A percentile compares a stretch with the other conserved stretches of the same genome.
Conservation (phyloP, 176 grass and related monocot genomes). For the Pharus latifolius region DNA sequence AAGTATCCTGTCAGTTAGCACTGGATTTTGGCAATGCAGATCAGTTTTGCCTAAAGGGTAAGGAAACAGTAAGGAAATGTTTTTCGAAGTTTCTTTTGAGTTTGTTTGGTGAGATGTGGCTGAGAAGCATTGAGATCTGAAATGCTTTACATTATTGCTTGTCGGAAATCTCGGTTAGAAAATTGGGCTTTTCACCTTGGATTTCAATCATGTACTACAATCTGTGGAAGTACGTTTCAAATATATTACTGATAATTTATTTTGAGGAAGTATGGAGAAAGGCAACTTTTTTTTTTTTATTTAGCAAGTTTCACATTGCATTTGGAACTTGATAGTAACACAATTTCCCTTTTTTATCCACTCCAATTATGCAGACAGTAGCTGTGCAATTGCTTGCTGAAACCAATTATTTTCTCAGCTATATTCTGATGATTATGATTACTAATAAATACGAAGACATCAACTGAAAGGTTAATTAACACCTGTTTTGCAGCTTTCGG, state of each 20-base stretch:
- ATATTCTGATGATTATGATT: neutral
- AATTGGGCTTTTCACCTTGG: neutral
- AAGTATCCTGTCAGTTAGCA: neutral
- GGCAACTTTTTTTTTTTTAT: neutral
- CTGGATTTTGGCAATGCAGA: neutral
- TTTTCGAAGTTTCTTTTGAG: neutral
- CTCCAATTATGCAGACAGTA: neutral
- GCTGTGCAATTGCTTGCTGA: neutral
- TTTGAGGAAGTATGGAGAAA: neutral
- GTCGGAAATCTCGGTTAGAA: neutral
- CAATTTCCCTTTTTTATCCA: neutral
- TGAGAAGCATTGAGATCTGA: neutral
- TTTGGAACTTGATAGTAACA: neutral
- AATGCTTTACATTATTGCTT: neutral
- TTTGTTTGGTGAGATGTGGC: neutral
- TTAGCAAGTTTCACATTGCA: neutral
- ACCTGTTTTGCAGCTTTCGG: conserved; percentile 56
- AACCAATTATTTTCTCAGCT: neutral
- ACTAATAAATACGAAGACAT: neutral
- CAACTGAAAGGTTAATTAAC: neutral
- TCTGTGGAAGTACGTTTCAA: neutral
- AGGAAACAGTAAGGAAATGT: neutral
- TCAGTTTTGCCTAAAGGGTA: neutral
- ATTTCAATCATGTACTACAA: neutral
- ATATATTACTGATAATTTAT: neutral